Conservation (phyloP, 2,329 filamentous ascomycete species). For the Neofusicoccum cordaticola region DNA sequence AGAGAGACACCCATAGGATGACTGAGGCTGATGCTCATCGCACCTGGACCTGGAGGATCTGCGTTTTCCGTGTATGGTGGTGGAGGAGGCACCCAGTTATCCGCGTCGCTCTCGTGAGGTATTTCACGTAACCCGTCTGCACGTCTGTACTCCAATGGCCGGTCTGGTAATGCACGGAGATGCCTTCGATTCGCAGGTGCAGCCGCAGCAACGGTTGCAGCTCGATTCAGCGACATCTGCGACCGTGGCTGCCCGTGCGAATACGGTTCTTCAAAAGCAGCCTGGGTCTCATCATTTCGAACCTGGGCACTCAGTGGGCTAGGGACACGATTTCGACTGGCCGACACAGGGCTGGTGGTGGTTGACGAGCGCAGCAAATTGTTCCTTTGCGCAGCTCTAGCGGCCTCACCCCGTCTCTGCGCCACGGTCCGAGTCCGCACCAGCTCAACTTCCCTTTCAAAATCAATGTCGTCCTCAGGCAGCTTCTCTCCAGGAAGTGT, state of each 20-base stretch:
- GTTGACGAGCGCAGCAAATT: conserved; percentile 31
- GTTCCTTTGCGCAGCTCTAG: conserved; percentile 24
- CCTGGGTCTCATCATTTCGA: conserved; percentile 31
- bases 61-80: conserved; percentile 71
- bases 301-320: conserved; percentile 15
- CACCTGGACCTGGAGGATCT: conserved; percentile 28
- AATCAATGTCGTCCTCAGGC: conserved; percentile 39
- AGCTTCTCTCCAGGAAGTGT: conserved; percentile 37
- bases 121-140: conserved; percentile 69
- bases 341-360: conserved; percentile 22
- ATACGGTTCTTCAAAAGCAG: conserved; percentile 40
- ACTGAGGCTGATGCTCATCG: conserved; percentile 35
- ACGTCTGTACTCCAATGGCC: conserved; percentile 61
- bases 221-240: conserved; percentile 37
- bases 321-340: conserved; percentile 17
- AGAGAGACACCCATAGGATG: conserved; percentile 7
- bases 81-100: conserved; percentile 84
- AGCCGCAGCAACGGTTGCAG: conserved; percentile 54
- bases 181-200: conserved; percentile 69
- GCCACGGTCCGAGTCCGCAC: conserved; percentile 38
- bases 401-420: conserved; percentile 32
- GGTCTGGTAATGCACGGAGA: conserved; percentile 56
- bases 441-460: conserved; percentile 40
- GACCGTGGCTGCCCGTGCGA: conserved; percentile 40
- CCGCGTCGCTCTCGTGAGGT: conserved; percentile 82